Base-by-base conservation (phyloP, 1,139 yeast species). In the Candida pseudoviswanathii region DNA sequence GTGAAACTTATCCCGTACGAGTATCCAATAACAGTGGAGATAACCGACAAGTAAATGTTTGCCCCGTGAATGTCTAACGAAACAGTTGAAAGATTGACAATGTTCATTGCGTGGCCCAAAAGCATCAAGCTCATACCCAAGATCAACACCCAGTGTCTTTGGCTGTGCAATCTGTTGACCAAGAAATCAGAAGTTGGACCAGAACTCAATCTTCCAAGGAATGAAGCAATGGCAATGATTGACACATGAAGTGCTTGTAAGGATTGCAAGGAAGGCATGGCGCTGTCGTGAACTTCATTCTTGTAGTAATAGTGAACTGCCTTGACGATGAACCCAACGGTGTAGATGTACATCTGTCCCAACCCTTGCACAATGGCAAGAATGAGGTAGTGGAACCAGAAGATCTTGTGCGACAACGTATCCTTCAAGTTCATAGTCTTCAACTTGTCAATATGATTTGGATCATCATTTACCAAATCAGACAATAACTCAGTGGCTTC, bases 1-100 rank as follows among this genome's bases (percentile, higher is more conserved):
- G 96, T 94, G 64, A 86, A 89, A 47, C 86, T 74, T 46, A 86
- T 77, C 0, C 97, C 97, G 67, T 89, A 90, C n/a, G 90, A 84
- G 43, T 78, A 71, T 0, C 96, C 96, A 48, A 85, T 80, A 4
- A 82, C 63, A 31, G 79, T 67, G 0, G 94, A 85, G n/a, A 85
- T 74, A 1, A 78, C 42, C 62, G 63, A 58, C 7, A 70, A 53
- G 32, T 80, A 73, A 45, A 82, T 58, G 52, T 67, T 62, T 26
- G 75, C 67, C 1, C 73, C 47, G 6, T 49, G 36, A 24, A 66
- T 50, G 56, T 50, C 64, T 54, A 53, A 67, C 54, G 51, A 73
- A 56, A 53, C 63, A 2, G 51, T 25, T 53, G 58, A 51, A 67
- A 73, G 39, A 61, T 61, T 26, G 61, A 61, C 50, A 57, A 81